phyloP scores from a whole-genome alignment of 352 stramenopile species.

The Pythium grandisporangium region DNA sequence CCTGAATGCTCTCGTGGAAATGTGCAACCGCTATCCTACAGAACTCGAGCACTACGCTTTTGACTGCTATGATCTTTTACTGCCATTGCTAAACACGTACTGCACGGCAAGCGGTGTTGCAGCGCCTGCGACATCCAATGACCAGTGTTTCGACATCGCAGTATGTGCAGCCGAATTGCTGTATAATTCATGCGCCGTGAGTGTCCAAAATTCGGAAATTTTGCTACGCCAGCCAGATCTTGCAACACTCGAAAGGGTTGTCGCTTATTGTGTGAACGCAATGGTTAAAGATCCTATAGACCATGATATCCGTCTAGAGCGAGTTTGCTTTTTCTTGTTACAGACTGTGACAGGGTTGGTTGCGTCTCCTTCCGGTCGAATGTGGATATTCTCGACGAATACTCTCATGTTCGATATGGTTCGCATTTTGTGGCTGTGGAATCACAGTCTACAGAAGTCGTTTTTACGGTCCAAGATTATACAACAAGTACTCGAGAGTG shows the following conservation, averaged over 20 bases:
- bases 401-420: constrained; percentile 66
- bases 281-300: constrained; percentile 30
- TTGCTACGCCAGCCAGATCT: constrained; percentile 40
- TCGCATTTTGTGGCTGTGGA: constrained; percentile 70
- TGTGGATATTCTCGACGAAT: constrained; percentile 49
- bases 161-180: constrained; percentile 54
- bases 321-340: constrained; percentile 54
- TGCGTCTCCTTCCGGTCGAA: constrained; percentile 34
- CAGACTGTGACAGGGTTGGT: constrained; percentile 65
- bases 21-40: constrained; percentile 53
- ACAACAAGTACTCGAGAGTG: constrained; percentile 74
- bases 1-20: constrained; percentile 47
- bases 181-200: constrained; percentile 58
- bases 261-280: constrained; percentile 57
- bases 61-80: constrained; percentile 53
- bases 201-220: constrained; percentile 35
- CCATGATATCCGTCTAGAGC: constrained; percentile 20
- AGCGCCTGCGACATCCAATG: constrained; percentile 26
- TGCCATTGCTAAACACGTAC: constrained; percentile 45
- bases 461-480: constrained; percentile 55
- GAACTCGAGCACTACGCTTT: constrained; percentile 51
- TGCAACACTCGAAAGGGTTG: constrained; percentile 43
- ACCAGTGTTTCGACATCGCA: constrained; percentile 48
- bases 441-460: constrained; percentile 26
- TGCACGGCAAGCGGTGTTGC: constrained; percentile 37